Evolutionary conservation across 176 grass and related monocot genomes (phyloP).

Genomic region (Stipa capillata): DNA sequence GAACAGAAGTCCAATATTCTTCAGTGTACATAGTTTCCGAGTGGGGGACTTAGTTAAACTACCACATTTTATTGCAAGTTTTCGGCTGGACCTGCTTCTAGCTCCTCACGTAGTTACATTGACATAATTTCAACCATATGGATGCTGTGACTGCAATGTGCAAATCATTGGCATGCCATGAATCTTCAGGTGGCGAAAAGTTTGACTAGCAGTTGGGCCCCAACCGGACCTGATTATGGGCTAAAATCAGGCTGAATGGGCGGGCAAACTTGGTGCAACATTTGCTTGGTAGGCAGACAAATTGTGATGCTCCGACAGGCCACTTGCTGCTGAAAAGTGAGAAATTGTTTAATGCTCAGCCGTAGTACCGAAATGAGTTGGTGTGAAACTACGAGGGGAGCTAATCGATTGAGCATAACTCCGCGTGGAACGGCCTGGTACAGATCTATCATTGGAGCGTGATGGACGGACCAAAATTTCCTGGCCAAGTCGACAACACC

Average conservation of each 20-base stretch:
- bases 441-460: slow-evolving; percentile 36
- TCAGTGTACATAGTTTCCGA: neutral
- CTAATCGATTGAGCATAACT: slow-evolving; percentile 2
- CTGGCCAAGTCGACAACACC: slow-evolving; percentile 16
- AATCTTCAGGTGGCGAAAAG: neutral
- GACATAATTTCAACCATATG: neutral
- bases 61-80: neutral
- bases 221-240: neutral
- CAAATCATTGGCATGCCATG: neutral
- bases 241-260: neutral
- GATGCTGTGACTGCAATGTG: neutral
- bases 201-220: neutral
- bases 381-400: neutral
- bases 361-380: slow-evolving; percentile 2
- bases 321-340: neutral
- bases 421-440: slow-evolving; percentile 1
- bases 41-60: neutral
- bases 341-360: neutral
- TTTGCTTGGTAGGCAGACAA: neutral
- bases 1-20: neutral
- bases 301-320: neutral
- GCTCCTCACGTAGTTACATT: neutral
- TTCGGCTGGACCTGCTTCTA: neutral
- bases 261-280: neutral
- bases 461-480: neutral